Evolutionary conservation across 192 early-diverging fungal genomes (phyloP), one percentile per base, ranked within the genome.

Genomic region (Helicostylum pulchrum): DNA sequence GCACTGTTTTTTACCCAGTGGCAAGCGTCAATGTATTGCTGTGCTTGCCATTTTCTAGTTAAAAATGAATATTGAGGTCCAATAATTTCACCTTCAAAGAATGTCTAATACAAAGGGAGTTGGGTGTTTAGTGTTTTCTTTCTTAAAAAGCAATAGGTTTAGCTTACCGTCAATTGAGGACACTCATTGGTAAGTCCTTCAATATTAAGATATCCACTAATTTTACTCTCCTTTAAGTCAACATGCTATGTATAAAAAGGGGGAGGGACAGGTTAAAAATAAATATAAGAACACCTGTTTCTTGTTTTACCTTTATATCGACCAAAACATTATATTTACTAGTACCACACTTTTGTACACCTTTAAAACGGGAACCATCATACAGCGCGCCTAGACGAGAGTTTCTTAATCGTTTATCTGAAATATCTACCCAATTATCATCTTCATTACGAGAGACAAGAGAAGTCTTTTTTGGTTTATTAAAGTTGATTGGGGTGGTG

Each of bases 71-170:
- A 74, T 58, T 86, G 79, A 11, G 81, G 80, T 0, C 91, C 93
- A 59, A 94, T 90, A 48, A 94, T 88, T 66, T 94, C 92, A n/a
- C 85, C 90, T 61, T 92, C 90, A 73, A 94, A 94, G 64, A 88
- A 94, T 7, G 92, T 94, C 61, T 73, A 61, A 14, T 19, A 43
- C 30, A 62, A 14, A 36, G 5, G 36, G 15, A 44, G 53, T n/a
- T n/a, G n/a, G n/a, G n/a, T n/a, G n/a, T n/a, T n/a, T n/a, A n/a
- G n/a, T n/a, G n/a, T n/a, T n/a, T n/a, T n/a, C n/a, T n/a, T n/a
- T n/a, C n/a, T n/a, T n/a, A n/a, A n/a, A 12, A 21, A 15, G 20
- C 4, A n/a, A n/a, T n/a, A n/a, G n/a, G n/a, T n/a, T n/a, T 44
- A 5, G 50, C 45, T 49, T 64, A 73, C 71, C 12, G 88, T 90